phyloP scores from a whole-genome alignment of 2,329 filamentous ascomycete species.

The Fusarium beomiforme region DNA sequence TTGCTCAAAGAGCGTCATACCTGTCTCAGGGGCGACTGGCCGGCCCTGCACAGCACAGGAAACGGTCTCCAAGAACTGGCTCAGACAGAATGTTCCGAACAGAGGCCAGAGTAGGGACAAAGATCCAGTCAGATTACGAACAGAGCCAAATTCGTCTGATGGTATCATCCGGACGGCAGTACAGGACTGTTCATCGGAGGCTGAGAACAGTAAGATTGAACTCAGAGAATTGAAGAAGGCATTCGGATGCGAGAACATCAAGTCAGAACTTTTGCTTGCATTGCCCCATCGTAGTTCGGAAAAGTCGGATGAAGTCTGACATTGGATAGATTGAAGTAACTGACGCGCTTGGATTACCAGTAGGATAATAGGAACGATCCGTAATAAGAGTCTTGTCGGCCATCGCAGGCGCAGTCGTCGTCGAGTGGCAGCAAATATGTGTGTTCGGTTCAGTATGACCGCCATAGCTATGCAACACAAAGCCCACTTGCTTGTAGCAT shows the following conservation, averaged over 20 bases:
- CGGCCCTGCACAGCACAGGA: conserved; percentile 89
- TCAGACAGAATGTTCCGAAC: conserved; percentile 75
- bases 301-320: conserved; percentile 85
- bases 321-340: conserved; percentile 86
- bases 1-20: conserved; percentile 96
- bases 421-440: conserved; percentile 91
- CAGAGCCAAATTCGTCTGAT: conserved; percentile 58
- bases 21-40: conserved; percentile 82
- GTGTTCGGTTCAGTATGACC: conserved; percentile 87
- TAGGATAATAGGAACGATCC: conserved; percentile 75
- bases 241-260: conserved; percentile 77
- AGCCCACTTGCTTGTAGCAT: conserved; percentile 92
- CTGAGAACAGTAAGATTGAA: conserved; percentile 76
- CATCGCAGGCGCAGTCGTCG: conserved; percentile 81
- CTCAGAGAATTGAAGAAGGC: conserved; percentile 77
- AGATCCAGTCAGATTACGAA: conserved; percentile 75
- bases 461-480: conserved; percentile 87
- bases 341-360: conserved; percentile 74
- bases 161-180: conserved; percentile 76
- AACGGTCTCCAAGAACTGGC: conserved; percentile 89
- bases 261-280: conserved; percentile 68
- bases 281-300: conserved; percentile 75
- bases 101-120: conserved; percentile 80
- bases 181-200: conserved; percentile 80
- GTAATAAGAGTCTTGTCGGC: conserved; percentile 75